Base-by-base conservation (phyloP, 2,329 filamentous ascomycete genomes). In the Nigrospora sphaerica region DNA sequence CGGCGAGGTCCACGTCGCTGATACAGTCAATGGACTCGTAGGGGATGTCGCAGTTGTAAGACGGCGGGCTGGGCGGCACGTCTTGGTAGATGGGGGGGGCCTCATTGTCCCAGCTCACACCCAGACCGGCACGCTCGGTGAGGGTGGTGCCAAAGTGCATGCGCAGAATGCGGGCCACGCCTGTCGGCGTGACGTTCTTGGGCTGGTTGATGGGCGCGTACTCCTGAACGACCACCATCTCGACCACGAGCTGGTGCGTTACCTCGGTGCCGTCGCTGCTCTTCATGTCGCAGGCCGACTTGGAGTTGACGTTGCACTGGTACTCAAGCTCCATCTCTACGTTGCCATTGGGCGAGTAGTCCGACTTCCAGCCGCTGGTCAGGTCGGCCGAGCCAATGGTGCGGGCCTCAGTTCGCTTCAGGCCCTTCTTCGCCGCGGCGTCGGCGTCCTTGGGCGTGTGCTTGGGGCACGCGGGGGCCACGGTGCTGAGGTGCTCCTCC, bases 71-170 rank as follows among this genome's bases (percentile, higher is more conserved):
- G 2, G 82, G 84, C 1, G 92, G 91, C 37, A 97, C 90, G 61
- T 97, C 89, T 66, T 93, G 86, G 68, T 98, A 98, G 55, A 95
- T 80, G 1, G 92, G 92, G 12, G 92, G 92, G 60, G 88, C 83
- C 71, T 98, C 92, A 67, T 96, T 92, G 57, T 97, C 92, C 92
- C 93, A 98, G 56, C 86, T 88, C 57, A 98, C 91, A 43, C 92
- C 91, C 62, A 95, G 78, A 16, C 92, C 92, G 17, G 80, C 80
- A 49, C 88, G 80, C 68, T 95, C 86, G 4, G 91, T 96, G 46
- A 97, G 77, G 47, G 82, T 73, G 45, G 93, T 75, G 57, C 80
- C 81, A 71, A 96, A 97, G 63, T 95, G 88, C 78, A 95, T 96
- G 54, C 92, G 80, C 50, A 98, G 74, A 44, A 97, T 92, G 52